Conservation (phyloP, 2,329 filamentous ascomycete species). For the Penicillium sp. region DNA sequence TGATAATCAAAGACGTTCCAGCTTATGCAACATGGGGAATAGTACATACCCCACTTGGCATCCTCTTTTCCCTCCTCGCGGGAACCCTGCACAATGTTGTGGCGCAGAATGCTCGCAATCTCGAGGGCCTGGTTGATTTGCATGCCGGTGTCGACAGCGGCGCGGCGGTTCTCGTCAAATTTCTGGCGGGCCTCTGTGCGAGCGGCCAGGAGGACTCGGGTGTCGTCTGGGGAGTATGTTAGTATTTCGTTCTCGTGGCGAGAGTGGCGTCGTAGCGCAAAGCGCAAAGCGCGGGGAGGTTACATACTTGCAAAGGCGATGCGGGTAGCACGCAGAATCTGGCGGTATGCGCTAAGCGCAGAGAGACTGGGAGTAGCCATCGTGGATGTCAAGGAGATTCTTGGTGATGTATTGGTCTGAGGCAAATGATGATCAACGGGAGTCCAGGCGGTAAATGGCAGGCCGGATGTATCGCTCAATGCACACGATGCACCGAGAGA, state of each 20-base stretch:
- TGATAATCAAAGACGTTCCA: neutral
- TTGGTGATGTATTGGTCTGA: neutral
- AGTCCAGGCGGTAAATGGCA: neutral
- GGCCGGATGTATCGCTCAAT: neutral
- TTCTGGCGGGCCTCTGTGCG: constrained; percentile 65
- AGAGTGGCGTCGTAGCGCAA: neutral
- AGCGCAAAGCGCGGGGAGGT: neutral
- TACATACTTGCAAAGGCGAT: constrained; percentile 73
- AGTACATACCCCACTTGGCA: constrained; percentile 35
- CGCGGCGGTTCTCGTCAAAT: constrained; percentile 64
- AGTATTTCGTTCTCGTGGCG: neutral
- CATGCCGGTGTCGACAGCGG: constrained; percentile 57
- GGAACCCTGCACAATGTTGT: constrained; percentile 85
- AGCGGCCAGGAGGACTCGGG: constrained; percentile 63
- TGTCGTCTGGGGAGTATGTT: constrained; percentile 57
- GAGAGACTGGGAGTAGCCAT: constrained; percentile 43
- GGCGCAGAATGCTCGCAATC: constrained; percentile 69
- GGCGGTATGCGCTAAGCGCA: constrained; percentile 73
- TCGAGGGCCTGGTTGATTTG: constrained; percentile 76
- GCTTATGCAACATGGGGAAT: neutral
- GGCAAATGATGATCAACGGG: neutral
- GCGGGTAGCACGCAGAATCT: constrained; percentile 72
- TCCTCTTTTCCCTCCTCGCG: constrained; percentile 32
- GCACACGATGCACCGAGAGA: neutral
- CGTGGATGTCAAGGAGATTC: neutral